phyloP scores from a whole-genome alignment of 805 yeast species.

The Candida easanensis region DNA sequence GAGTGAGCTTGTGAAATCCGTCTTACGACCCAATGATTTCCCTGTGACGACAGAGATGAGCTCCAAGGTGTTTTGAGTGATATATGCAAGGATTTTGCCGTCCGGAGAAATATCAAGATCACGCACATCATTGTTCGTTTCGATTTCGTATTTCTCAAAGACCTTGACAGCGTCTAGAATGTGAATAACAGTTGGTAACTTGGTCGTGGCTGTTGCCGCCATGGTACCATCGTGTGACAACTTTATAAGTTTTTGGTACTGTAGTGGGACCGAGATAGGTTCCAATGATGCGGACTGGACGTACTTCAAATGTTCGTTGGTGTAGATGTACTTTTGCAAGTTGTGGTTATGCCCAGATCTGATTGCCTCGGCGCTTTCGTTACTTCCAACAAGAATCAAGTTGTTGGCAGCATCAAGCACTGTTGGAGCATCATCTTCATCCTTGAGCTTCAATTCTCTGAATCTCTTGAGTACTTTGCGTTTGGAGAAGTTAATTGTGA shows the following conservation, averaged over 20 bases:
- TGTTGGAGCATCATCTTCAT: slow-evolving; percentile 83
- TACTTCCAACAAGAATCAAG: slow-evolving; percentile 71
- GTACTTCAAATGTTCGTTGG: slow-evolving; percentile 67
- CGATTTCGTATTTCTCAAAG: slow-evolving; percentile 54
- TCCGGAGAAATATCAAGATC: slow-evolving; percentile 72
- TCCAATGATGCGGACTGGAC: slow-evolving; percentile 60
- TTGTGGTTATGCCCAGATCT: slow-evolving; percentile 60
- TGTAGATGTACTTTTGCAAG: slow-evolving; percentile 64
- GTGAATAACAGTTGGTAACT: slow-evolving; percentile 62
- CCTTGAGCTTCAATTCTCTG: slow-evolving; percentile 60
- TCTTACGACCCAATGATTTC: slow-evolving; percentile 30
- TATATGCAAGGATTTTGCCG: slow-evolving; percentile 64
- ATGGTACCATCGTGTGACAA: slow-evolving; percentile 56
- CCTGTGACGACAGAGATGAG: slow-evolving; percentile 41
- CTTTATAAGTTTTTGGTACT: slow-evolving; percentile 56
- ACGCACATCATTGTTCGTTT: slow-evolving; percentile 53
- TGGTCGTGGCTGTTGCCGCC: slow-evolving; percentile 72
- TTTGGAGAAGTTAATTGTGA: slow-evolving; percentile 56
- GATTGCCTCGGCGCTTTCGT: slow-evolving; percentile 61
- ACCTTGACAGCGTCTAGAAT: slow-evolving; percentile 58
- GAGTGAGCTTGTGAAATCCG: slow-evolving; percentile 32
- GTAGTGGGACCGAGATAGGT: slow-evolving; percentile 37
- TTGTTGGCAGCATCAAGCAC: slow-evolving; percentile 59
- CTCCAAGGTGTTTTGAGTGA: slow-evolving; percentile 55
- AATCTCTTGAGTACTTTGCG: slow-evolving; percentile 55